Conservation (phyloP, 2,329 filamentous ascomycete genomes). For the Nemania abortiva region DNA sequence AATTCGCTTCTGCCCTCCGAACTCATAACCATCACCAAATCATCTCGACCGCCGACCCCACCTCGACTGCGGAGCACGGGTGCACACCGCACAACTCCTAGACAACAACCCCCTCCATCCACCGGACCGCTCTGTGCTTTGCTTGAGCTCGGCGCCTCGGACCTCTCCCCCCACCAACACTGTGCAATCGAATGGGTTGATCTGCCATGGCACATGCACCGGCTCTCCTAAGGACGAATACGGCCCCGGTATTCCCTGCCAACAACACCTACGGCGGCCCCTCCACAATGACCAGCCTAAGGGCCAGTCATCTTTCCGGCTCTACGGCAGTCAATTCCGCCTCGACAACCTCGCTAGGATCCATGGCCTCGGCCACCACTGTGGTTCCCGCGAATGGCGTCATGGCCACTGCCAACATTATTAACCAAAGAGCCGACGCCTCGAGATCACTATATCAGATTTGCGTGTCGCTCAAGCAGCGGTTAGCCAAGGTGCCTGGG, state of each 20-base stretch:
- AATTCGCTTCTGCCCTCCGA: slow-evolving; percentile 5
- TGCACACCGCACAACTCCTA: slow-evolving; percentile 3
- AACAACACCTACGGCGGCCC: slow-evolving; percentile 61
- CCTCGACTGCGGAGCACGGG: slow-evolving; percentile 15
- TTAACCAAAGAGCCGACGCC: slow-evolving; percentile 95
- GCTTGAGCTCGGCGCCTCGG: slow-evolving; percentile 5
- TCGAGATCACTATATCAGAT: slow-evolving; percentile 94
- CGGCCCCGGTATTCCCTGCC: slow-evolving; percentile 66
- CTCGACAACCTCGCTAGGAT: slow-evolving; percentile 65
- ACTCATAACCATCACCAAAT: slow-evolving; percentile 1
- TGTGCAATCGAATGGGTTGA: slow-evolving; percentile 49
- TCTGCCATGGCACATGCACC: slow-evolving; percentile 70
- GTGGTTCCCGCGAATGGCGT: slow-evolving; percentile 67
- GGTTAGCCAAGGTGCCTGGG: slow-evolving; percentile 83
- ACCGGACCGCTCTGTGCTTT: slow-evolving; percentile 6
- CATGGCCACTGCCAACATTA: slow-evolving; percentile 89
- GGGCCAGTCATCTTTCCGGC: slow-evolving; percentile 73
- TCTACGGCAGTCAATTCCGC: slow-evolving; percentile 64
- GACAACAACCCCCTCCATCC: background rate
- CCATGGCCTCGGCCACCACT: slow-evolving; percentile 60
- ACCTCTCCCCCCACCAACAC: slow-evolving; percentile 2
- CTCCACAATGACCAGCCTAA: slow-evolving; percentile 65
- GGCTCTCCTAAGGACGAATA: slow-evolving; percentile 68
- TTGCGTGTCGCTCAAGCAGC: slow-evolving; percentile 85
- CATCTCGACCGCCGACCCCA: slow-evolving; percentile 22